These are phyloP conservation scores for Phlebiopsis gigantea DNA, from an alignment of 768 basidiomycete genomes.

Conservation along the genomic window DNA sequence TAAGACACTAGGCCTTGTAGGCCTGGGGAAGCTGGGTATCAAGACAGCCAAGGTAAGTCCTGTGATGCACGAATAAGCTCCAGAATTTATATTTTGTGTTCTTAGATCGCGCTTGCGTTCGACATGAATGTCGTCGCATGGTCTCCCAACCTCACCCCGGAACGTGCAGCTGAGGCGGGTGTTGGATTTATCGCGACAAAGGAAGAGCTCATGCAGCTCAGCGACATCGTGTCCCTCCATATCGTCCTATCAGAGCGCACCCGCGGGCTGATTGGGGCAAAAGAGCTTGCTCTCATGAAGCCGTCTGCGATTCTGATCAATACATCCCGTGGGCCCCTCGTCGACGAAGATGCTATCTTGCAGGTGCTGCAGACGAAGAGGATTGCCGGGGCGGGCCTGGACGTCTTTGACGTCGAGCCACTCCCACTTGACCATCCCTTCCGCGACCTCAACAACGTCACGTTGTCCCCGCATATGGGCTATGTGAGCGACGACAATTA, in stretches of 20 bases:
- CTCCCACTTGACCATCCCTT: slow-evolving; percentile 52
- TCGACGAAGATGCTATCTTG: slow-evolving; percentile 54
- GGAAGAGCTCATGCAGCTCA: slow-evolving; percentile 44
- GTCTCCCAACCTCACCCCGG: slow-evolving; percentile 59
- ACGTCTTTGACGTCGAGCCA: slow-evolving; percentile 67
- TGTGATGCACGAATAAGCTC: background rate
- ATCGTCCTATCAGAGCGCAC: slow-evolving; percentile 51
- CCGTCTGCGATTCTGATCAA: slow-evolving; percentile 57
- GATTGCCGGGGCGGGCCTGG: slow-evolving; percentile 58
- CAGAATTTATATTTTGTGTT: background rate
- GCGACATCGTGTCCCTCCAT: slow-evolving; percentile 61
- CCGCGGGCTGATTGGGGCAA: slow-evolving; percentile 38
- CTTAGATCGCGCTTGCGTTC: slow-evolving; percentile 53
- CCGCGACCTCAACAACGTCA: slow-evolving; percentile 46
- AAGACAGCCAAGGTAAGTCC: slow-evolving; percentile 42
- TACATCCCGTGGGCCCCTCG: slow-evolving; percentile 59
- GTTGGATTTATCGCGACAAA: slow-evolving; percentile 46
- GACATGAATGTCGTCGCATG: slow-evolving; percentile 57
- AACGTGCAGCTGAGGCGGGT: slow-evolving; percentile 47
- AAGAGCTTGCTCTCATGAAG: slow-evolving; percentile 52
- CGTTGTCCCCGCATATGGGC: slow-evolving; percentile 58
- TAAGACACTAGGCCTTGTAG: slow-evolving; percentile 54
- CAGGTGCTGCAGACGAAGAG: slow-evolving; percentile 37
- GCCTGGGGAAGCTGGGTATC: slow-evolving; percentile 53
- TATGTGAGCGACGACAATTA: slow-evolving; percentile 50